Evolutionary conservation across 1,284 basidiomycete genomes (phyloP).

Genomic region (Fomitopsis palustris): DNA sequence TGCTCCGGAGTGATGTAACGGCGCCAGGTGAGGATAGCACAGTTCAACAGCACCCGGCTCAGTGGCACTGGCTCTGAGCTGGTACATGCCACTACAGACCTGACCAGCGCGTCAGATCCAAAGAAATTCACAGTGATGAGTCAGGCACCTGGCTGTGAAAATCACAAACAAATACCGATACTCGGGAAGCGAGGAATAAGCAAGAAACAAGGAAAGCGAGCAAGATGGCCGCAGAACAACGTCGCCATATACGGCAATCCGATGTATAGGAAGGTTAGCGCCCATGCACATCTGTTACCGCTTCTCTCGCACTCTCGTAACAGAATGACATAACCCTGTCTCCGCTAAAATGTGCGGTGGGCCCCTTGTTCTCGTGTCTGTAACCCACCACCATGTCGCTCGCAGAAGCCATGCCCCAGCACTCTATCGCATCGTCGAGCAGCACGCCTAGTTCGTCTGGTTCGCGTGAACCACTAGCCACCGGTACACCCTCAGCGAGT

Average conservation of each 20-base stretch:
- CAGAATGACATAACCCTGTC: neutral
- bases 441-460: neutral
- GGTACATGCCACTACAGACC: too few species aligned
- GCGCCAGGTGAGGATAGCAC: too few species aligned
- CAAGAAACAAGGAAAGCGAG: neutral
- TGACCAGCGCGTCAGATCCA: too few species aligned
- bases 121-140: too few species aligned
- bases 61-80: too few species aligned
- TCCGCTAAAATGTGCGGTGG: neutral
- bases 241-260: neutral
- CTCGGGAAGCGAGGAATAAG: neutral
- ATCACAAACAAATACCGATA: too few species aligned
- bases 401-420: constrained; percentile 8
- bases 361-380: neutral
- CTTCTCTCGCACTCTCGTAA: neutral
- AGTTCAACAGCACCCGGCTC: too few species aligned
- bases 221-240: too few species aligned
- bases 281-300: neutral
- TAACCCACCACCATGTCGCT: constrained; percentile 7
- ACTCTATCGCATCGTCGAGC: neutral
- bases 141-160: too few species aligned
- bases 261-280: neutral
- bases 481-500: neutral
- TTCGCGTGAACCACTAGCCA: neutral
- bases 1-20: too few species aligned